phyloP scores from a whole-genome alignment of 2,329 filamentous ascomycete genomes.

The Colletotrichum neosansevieriae region DNA sequence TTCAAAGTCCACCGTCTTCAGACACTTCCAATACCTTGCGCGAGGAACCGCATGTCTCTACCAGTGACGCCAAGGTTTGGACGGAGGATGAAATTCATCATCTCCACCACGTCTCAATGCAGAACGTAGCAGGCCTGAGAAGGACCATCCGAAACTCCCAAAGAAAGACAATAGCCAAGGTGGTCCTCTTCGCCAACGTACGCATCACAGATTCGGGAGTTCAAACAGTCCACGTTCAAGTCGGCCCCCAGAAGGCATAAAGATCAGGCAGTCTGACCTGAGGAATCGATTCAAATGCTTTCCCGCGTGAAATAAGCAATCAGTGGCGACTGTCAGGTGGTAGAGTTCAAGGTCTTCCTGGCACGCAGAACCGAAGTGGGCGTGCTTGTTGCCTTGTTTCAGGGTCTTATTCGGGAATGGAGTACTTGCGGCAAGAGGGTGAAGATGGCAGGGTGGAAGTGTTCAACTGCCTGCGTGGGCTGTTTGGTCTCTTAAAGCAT shows the following conservation, averaged over 20 bases:
- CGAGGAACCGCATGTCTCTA: not conserved
- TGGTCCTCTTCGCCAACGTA: not conserved
- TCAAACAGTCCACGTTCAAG: not conserved
- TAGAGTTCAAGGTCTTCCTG: not conserved
- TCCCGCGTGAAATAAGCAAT: not conserved
- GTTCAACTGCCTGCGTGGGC: no score
- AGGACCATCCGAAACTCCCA: not conserved
- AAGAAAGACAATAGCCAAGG: not conserved
- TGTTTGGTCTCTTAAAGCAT: not conserved
- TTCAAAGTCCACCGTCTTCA: not conserved
- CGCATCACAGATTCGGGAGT: not conserved
- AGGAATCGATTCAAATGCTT: not conserved
- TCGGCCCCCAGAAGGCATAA: not conserved
- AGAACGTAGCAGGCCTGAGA: not conserved
- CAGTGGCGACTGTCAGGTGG: not conserved
- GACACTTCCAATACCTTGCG: not conserved
- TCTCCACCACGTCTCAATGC: not conserved
- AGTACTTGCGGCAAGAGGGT: no score
- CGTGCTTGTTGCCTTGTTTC: no score
- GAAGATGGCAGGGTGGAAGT: no score
- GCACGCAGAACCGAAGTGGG: not conserved
- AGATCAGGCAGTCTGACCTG: not conserved
- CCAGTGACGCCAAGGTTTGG: not conserved
- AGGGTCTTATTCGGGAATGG: no score
- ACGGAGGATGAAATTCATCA: not conserved